Evolutionary conservation across 192 early-diverging fungal genomes (phyloP), one percentile per base, ranked within the genome.

Genomic region (Backusella mclennaniae): DNA sequence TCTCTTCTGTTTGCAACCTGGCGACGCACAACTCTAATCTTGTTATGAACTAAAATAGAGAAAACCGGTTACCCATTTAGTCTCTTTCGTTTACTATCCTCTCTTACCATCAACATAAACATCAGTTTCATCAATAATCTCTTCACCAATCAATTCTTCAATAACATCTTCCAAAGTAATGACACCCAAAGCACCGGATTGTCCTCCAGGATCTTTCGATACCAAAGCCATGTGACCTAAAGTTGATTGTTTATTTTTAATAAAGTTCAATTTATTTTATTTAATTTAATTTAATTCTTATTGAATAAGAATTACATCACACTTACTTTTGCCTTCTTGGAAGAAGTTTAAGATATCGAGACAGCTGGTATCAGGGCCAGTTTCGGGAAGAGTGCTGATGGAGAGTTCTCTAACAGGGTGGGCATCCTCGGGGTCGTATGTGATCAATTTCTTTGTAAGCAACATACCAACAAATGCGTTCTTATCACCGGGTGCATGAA

Each of bases 131-230:
- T 75, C 79, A 12, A 80, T 41, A 49, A 69, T 76, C 73, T 76
- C 74, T 52, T 95, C 94, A 42, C 92, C 91, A 73, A 95, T 90
- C 21, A 95, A 81, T 77, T 94, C 94, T 82, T 95, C 94, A 75
- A 95, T 95, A 14, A 95, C 91, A 79, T 95, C 93, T 75, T 95
- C 93, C 44, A 95, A 82, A 2, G 93, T 95, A 44, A 95, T 90
- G 26, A 93, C 89, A 36, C 93, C 93, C 11, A 93, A 82, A 2
- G 90, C 90, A 35, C 83, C 85, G 3, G 84, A 79, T 7, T 87
- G 78, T 79, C 87, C 74, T 26, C 88, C 82, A 72, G 85, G 87
- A 75, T 87, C 76, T 29, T 78, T 78, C 1, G 82, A 79, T 3
- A 93, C 90, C 49, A 92, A 84, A 5, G 92, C 93, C 92, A 95